Evolutionary conservation across 1,139 yeast genomes (phyloP), one percentile per base, ranked within the genome.

Genomic region (Taphrina flavorubra): DNA sequence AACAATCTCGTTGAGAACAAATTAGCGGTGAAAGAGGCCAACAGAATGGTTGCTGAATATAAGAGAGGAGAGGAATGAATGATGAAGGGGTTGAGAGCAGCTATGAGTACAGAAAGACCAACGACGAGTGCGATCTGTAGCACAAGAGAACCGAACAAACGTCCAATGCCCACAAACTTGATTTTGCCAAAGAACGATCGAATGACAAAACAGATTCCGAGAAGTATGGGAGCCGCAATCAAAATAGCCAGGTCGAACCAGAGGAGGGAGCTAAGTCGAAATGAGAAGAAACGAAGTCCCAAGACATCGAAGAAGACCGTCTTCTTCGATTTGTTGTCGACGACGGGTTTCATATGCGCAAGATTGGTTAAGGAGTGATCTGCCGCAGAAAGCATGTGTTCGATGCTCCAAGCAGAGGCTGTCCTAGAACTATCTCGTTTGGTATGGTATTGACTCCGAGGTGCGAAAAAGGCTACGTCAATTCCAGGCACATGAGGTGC

Each of bases 371-470:
- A 67, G 34, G 74, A 65, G 37, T 68, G 71, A 20, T 70, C 53
- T 16, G 74, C 73, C 0, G 74, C 70, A 16, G 71, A 55, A 14
- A 71, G 62, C 74, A 72, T 72, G 47, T 72, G 74, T 62, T 72
- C 72, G 31, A 72, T 71, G 40, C 72, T 70, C 34, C 70, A 71
- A 2, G 72, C 70, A 44, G 87, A 80, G 13, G 91, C 83, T 70
- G 87, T 86, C 67, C 82, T 81, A 62, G 90, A 88, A 67, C 85
- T 85, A 76, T 92, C 98, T 61, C 85, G 82, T 14, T 81, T 79
- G 0, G 97, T 92, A 75, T 92, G 97, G 74, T 92, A 92, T 63
- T 89, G 79, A 68, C 90, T 86, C 75, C 98, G 83, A 34, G 97
- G 97, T 72, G 84, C 85, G 74, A 83, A 87, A 73, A 87, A 87